Conservation (phyloP, 192 early-diverging fungal species). For the Entomortierella lignicola region DNA sequence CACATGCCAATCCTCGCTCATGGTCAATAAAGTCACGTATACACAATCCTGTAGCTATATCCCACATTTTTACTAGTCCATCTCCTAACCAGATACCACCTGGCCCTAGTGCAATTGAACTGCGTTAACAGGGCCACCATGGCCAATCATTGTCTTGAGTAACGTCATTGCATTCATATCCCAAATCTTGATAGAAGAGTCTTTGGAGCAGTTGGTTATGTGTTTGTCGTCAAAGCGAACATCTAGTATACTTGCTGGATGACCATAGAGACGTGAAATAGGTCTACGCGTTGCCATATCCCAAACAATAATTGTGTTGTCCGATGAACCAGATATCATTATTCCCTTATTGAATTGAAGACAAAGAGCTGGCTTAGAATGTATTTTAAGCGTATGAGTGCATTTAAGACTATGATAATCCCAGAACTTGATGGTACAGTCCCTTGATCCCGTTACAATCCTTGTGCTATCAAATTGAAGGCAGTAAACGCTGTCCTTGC, state of each 20-base stretch:
- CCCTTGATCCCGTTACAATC: conserved; percentile 83
- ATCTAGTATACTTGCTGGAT: conserved; percentile 85
- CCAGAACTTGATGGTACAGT: conserved; percentile 87
- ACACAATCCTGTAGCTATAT: conserved; percentile 70
- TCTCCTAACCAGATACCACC: conserved; percentile 88
- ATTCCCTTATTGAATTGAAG: conserved; percentile 81
- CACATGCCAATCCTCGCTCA: conserved; percentile 83
- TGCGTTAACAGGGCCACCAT: conserved; percentile 94
- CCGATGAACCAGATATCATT: conserved; percentile 88
- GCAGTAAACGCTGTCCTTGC: conserved; percentile 90
- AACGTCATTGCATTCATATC: conserved; percentile 68
- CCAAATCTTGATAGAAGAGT: conserved; percentile 93
- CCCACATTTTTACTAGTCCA: conserved; percentile 82
- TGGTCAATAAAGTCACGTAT: conserved; percentile 85
- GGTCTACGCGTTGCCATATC: conserved; percentile 64
- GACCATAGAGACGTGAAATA: conserved; percentile 72
- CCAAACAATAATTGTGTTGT: conserved; percentile 90
- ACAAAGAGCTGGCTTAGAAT: conserved; percentile 80
- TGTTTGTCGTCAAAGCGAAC: conserved; percentile 81
- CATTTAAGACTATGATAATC: conserved; percentile 69
- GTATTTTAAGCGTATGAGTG: conserved; percentile 69
- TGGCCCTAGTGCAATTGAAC: conserved; percentile 77
- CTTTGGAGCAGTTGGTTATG: conserved; percentile 93
- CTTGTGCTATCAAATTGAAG: conserved; percentile 83
- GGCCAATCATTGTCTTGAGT: conserved; percentile 77